Percentiles rank a stretch among this genome's conserved stretches.
Conservation (phyloP, 2,329 filamentous ascomycete genomes). For the Microdochium trichocladiopsis region DNA sequence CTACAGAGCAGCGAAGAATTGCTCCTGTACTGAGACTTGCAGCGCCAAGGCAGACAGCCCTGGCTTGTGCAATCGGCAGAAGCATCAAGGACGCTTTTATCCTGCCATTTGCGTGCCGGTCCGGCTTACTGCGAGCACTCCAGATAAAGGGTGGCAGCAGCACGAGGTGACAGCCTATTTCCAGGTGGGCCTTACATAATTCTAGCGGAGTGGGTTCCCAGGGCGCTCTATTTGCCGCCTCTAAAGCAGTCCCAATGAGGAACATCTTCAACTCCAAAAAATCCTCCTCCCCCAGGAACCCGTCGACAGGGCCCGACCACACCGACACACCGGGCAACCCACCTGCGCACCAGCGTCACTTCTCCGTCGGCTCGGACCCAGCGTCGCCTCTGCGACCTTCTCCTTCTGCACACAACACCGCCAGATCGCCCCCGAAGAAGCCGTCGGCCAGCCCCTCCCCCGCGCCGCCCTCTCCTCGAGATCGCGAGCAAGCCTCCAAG, state of each 20-base stretch:
- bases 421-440: slow-evolving; percentile 15
- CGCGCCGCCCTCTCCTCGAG: slow-evolving; percentile 18
- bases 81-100: background rate
- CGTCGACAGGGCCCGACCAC: slow-evolving; percentile 17
- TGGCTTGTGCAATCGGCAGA: background rate
- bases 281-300: slow-evolving; percentile 18
- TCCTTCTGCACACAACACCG: slow-evolving; percentile 6
- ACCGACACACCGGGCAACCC: slow-evolving; percentile 13
- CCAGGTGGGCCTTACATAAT: background rate
- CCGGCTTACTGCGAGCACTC: background rate
- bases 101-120: background rate
- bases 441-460: slow-evolving; percentile 4
- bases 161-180: background rate
- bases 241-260: slow-evolving; percentile 21
- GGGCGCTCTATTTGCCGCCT: background rate
- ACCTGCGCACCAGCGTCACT: slow-evolving; percentile 4
- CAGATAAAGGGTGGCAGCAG: background rate
- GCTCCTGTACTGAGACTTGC: background rate
- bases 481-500: slow-evolving; percentile 21
- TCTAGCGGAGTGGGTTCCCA: background rate
- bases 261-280: slow-evolving; percentile 25
- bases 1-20: too few species aligned
- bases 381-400: slow-evolving; percentile 16
- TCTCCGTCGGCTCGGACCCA: slow-evolving; percentile 15
- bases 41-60: background rate